Base-by-base conservation (phyloP, 768 basidiomycete species). In the Tremella fuciformis region DNA sequence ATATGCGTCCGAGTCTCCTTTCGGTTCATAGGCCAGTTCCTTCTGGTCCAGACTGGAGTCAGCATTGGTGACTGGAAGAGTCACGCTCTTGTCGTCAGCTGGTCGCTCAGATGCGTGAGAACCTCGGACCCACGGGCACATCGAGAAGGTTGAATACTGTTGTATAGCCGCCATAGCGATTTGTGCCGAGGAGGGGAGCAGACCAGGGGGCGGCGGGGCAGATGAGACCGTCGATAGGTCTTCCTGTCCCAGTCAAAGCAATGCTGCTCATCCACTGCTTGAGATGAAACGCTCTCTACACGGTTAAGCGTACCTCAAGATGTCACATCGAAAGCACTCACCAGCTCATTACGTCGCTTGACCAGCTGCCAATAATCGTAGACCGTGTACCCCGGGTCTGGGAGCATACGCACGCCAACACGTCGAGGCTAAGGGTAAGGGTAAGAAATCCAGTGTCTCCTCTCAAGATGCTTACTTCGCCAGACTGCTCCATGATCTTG, bases 221-320 rank as follows among this genome's bases (percentile, higher is more conserved):
- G 11, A 55, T 55, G n/a, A 55, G 18, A 7, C 53, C 53, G 24
- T 55, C 53, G 11, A 55, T 41, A 2, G 40, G 18, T 21, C 53
- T 34, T 4, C 53, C 53, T 42, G 53, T 41, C 11, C 38, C 53
- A 6, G 53, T 42, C 8, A 41, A 18, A 18, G 34, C 38, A 15
- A 19, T 19, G 3, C 38, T 55, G 13, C 13, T 21, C 39, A 55
- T 41, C 53, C 53, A 55, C 21, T 19, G 39, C 4, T 18, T 13
- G 6, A 55, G 22, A 18, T 46, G 29, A 8, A 15, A 22, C 3
- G n/a, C 34, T 8, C 51, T 3, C 51, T 53, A 8, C 34, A 19
- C n/a, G n/a, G n/a, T n/a, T n/a, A n/a, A n/a, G n/a, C n/a, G n/a
- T n/a, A n/a, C n/a, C n/a, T n/a, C n/a, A n/a, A n/a, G n/a, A n/a